Evolutionary conservation across 1,284 basidiomycete genomes (phyloP), one percentile per base, ranked within the genome.

Genomic region (Trametes pubescens): DNA sequence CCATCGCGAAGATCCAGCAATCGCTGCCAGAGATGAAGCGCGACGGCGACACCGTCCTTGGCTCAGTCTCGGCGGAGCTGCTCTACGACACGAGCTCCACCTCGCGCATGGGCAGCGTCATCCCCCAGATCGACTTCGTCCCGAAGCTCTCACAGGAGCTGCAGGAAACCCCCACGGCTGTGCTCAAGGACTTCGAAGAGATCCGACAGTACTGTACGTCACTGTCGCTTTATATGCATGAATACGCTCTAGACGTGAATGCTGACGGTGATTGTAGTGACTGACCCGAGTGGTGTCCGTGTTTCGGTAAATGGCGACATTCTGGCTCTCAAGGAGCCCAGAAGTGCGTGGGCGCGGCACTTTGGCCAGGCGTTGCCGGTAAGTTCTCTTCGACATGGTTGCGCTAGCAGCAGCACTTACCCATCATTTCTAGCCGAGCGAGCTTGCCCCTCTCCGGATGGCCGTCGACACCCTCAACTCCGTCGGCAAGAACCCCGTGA

Each of bases 21-120:
- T 90, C 90, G 29, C 82, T 99, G n/a, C 98, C 98, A 0, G 91
- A 96, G 73, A 84, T 94, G 74, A 99, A 99, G 82, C 86, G 98
- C 51, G 92, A 95, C 72, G 98, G 96, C 1, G 87, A 82, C 72
- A 90, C 86, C 24, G 91, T 99, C 13, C 82, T 96, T 48, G 84
- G 84, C 29, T 91, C 95, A 9, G 81, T 96, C 47, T 89, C 86
- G 76, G 79, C 87, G 26, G 85, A 89, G 59, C 73, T 95, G 44
- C 76, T 95, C 37, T 94, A 88, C 71, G 85, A 88, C 66, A 82
- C 87, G 60, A 86, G 83, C 64, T 96, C 94, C 13, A 93, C 94
- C 0, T 87, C 88, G 18, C 86, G 91, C 38, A 86, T 89, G 48
- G 87, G 86, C 70, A 86, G 88, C 43, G 80, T 99, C 40, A 82